phyloP scores from a whole-genome alignment of 177 flowering plant genomes.

The Vitis hybrid region DNA sequence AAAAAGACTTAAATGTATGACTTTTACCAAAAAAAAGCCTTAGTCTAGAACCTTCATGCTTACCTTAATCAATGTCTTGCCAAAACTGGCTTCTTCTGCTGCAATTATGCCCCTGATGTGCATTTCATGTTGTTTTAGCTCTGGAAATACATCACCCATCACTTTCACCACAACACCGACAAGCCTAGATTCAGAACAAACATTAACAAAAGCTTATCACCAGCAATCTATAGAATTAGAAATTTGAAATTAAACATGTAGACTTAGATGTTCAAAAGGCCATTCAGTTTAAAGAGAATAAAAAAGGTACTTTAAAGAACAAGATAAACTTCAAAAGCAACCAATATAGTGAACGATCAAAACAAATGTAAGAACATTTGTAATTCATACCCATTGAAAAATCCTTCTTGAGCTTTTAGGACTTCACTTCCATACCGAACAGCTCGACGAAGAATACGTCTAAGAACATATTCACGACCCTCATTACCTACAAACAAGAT shows the following conservation, averaged over 20 bases:
- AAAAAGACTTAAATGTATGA: too few species aligned
- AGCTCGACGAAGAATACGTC: constrained; percentile 97
- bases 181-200: constrained; percentile 43
- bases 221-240: background rate
- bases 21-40: too few species aligned
- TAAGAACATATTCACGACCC: constrained; percentile 93
- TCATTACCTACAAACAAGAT: constrained; percentile 63
- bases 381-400: constrained; percentile 73
- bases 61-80: constrained; percentile 85
- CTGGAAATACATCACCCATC: constrained; percentile 90
- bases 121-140: constrained; percentile 70
- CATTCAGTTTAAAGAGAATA: too few species aligned
- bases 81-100: constrained; percentile 86
- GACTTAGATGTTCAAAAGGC: too few species aligned
- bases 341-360: background rate
- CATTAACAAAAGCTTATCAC: background rate
- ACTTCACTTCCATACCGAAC: constrained; percentile 98
- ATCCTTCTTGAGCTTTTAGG: constrained; percentile 87
- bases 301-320: too few species aligned
- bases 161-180: constrained; percentile 67
- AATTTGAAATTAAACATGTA: background rate
- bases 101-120: constrained; percentile 66
- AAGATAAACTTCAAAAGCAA: too few species aligned
- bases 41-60: background rate
- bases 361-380: constrained; percentile 1